These are phyloP conservation scores for Volvox reticuliferus DNA, from an alignment of 139 green algal species.

Conservation along the genomic window DNA sequence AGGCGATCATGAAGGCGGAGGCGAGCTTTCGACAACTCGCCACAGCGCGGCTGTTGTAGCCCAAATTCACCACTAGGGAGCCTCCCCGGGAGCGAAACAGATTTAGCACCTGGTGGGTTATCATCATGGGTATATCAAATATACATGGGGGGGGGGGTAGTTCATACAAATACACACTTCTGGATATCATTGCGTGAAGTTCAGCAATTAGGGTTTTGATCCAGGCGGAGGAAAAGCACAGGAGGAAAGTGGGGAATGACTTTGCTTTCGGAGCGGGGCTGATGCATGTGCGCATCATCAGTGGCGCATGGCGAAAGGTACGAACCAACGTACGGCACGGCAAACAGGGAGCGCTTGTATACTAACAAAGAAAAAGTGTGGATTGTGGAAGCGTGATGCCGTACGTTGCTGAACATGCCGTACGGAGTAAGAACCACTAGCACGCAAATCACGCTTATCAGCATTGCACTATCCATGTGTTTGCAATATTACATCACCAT, in stretches of 20 bases:
- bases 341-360: too few species aligned
- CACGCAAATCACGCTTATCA: too few species aligned
- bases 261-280: background rate
- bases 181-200: too few species aligned
- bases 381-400: too few species aligned
- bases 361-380: too few species aligned
- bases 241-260: background rate
- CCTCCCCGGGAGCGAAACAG: background rate
- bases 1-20: conserved; percentile 7
- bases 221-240: too few species aligned
- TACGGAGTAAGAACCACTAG: too few species aligned
- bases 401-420: too few species aligned
- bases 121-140: background rate
- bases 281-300: background rate
- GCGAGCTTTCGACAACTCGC: conserved; percentile 20
- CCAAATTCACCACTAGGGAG: conserved; percentile 34
- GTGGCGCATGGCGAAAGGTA: too few species aligned
- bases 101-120: background rate
- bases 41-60: conserved; percentile 44
- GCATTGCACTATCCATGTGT: too few species aligned
- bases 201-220: background rate
- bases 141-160: background rate
- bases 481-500: too few species aligned
- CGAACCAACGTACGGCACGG: too few species aligned
- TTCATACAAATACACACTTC: background rate